phyloP scores from a whole-genome alignment of 2,329 filamentous ascomycete genomes.

The Talaromyces piceae region DNA sequence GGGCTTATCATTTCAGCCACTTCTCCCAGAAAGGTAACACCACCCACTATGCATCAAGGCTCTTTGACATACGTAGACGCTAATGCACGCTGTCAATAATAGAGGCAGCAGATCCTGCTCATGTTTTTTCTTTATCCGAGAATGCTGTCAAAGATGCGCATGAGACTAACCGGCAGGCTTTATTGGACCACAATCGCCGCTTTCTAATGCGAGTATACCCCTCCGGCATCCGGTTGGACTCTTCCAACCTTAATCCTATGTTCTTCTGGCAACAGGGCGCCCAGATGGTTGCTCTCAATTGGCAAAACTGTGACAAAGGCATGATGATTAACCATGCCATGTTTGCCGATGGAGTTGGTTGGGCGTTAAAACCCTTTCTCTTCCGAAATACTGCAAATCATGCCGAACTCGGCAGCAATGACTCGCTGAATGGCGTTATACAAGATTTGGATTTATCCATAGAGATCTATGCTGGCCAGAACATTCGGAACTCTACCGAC shows the following conservation, averaged over 20 bases:
- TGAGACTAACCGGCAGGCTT: conserved; percentile 42
- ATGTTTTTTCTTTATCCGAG: conserved; percentile 59
- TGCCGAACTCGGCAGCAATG: conserved; percentile 24
- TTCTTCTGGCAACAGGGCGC: conserved; percentile 83
- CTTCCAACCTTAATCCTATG: conserved; percentile 78
- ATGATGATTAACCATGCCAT: conserved; percentile 96
- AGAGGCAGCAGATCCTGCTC: conserved; percentile 49
- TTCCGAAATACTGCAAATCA: conserved; percentile 47
- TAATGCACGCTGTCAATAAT: conserved; percentile 3
- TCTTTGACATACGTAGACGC: neutral
- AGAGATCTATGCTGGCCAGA: conserved; percentile 67
- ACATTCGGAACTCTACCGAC: conserved; percentile 58
- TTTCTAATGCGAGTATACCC: conserved; percentile 87
- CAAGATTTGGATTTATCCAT: conserved; percentile 60
- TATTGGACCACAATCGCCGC: conserved; percentile 75
- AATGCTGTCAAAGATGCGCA: conserved; percentile 60
- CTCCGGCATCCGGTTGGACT: conserved; percentile 70
- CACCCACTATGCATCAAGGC: conserved; percentile 29
- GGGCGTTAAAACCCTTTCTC: conserved; percentile 74
- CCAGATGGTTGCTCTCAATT: conserved; percentile 88
- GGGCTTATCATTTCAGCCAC: conserved; percentile 70
- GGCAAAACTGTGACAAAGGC: conserved; percentile 82
- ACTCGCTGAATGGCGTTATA: conserved; percentile 37
- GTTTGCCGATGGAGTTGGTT: conserved; percentile 75
- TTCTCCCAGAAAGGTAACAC: conserved; percentile 55